Evolutionary conservation across 495 filamentous ascomycete genomes (phyloP), one percentile per base, ranked within the genome.

Genomic region (Aspergillus cavernicola): DNA sequence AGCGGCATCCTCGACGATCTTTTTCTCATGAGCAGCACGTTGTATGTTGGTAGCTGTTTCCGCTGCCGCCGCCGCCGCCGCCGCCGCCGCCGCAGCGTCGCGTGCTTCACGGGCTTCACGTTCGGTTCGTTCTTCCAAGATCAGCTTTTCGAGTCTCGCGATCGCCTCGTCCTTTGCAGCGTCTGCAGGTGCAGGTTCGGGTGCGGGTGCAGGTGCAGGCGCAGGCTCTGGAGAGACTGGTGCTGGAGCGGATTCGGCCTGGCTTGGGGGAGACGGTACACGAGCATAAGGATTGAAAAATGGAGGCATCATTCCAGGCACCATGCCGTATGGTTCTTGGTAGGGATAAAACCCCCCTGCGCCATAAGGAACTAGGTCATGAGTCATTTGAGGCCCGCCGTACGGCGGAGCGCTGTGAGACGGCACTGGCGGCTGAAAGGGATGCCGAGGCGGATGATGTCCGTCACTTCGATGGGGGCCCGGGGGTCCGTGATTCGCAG

Each of bases 31-130:
- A 18, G 70, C 71, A 15, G 69, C 67, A 43, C 71, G 67, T 53
- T 79, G 77, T 31, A 81, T 80, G 36, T 65, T 74, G 41, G 70
- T 78, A 23, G 69, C 70, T 55, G 73, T 73, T 41, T 84, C 80
- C 6, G 76, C 80, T 26, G 73, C 74, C 37, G 75, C 79, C 40
- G 73, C 74, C 6, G 70, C 70, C 23, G 68, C 64, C 1, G 60
- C 66, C 38, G 68, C 69, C 41, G 60, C 50, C 8, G 58, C 66
- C 12, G 70, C 74, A 22, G 68, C 71, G 58, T 80, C 77, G 50
- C 73, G 73, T 7, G 63, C 58, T 37, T 78, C 72, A 24, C 69
- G 60, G 9, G 70, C 75, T 40, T 66, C 66, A 26, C 74, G 71
- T 24, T 79, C 76, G 16, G 57, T 66, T 50, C 67, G 65, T 45